Evolutionary conservation across 495 filamentous ascomycete genomes (phyloP).

Genomic region (Podospora tetraspora): DNA sequence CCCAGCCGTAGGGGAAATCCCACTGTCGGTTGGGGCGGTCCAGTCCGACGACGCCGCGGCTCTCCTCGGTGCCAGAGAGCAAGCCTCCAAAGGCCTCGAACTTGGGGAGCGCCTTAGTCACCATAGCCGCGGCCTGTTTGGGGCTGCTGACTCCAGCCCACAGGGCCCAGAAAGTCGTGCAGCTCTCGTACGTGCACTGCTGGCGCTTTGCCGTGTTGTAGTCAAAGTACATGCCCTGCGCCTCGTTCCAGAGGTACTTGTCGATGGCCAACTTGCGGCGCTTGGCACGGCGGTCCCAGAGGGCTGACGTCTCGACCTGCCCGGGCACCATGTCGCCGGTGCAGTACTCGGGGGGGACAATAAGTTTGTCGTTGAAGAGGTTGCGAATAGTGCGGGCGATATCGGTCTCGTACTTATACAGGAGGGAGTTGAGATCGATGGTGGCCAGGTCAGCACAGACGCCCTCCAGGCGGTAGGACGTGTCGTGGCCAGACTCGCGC

Average conservation of each 20-base stretch:
- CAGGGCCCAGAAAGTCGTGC: constrained; percentile 93
- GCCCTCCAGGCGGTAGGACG: constrained; percentile 83
- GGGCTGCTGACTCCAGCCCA: constrained; percentile 86
- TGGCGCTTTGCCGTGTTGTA: constrained; percentile 79
- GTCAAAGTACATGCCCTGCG: constrained; percentile 93
- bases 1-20: constrained; percentile 98
- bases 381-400: constrained; percentile 77
- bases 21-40: constrained; percentile 89
- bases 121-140: constrained; percentile 70
- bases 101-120: constrained; percentile 68
- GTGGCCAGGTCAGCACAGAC: constrained; percentile 86
- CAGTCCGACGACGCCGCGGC: constrained; percentile 72
- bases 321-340: constrained; percentile 51
- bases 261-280: constrained; percentile 75
- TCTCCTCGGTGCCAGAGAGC: constrained; percentile 81
- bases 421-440: constrained; percentile 84
- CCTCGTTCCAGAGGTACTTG: constrained; percentile 84
- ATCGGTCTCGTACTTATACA: constrained; percentile 95
- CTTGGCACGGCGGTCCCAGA: constrained; percentile 82
- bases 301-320: constrained; percentile 68
- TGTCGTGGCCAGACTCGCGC: constrained; percentile 96
- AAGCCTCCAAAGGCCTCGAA: constrained; percentile 85
- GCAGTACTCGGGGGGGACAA: constrained; percentile 75
- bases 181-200: constrained; percentile 74
- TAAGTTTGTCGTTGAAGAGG: constrained; percentile 71